Evolutionary conservation across 2,329 filamentous ascomycete species (phyloP), one percentile per base, ranked within the genome.

Genomic region (Apiospora kogelbergensis): DNA sequence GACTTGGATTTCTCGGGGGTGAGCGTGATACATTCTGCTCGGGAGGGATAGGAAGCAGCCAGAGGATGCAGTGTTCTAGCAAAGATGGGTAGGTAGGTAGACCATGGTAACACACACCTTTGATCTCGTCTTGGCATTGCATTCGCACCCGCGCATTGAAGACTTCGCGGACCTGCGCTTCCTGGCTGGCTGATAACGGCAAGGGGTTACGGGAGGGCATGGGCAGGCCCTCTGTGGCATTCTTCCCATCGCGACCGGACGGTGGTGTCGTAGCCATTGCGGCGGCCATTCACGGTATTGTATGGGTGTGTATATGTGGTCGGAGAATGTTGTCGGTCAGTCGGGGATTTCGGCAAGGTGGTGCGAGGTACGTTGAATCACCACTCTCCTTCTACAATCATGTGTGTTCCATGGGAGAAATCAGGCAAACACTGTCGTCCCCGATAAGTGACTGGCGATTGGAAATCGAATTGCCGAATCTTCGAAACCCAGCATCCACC

Each of bases 91-190:
- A 63, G 10, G 33, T 37, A 24, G 41, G 42, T 26, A 63, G 41
- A 44, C 41, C 33, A 26, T 26, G 17, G 26, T 15, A 57, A 33
- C 15, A 42, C 71, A 2, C 65, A 93, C 92, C 89, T 83, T 93
- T 92, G 68, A 96, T 95, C 77, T 95, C 92, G 0, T 89, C 86
- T 6, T 89, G 89, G 81, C 95, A 98, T 75, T 90, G 85, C 42
- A 84, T 85, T 73, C 94, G 87, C 71, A 97, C 94, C 69, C 93
- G 88, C 69, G 78, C 79, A 70, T 85, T 84, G 70, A 78, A 81
- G 70, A 78, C 78, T 69, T 82, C 81, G 7, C 78, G 80, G 33
- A 79, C 76, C 70, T 81, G 80, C 67, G 79, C 80, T 65, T 81
- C 79, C 71, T 83, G 81, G 74, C 77, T 82, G 22, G 78, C 79